Conservation (phyloP, 2,329 filamentous ascomycete species). For the Fusarium mexicanum region DNA sequence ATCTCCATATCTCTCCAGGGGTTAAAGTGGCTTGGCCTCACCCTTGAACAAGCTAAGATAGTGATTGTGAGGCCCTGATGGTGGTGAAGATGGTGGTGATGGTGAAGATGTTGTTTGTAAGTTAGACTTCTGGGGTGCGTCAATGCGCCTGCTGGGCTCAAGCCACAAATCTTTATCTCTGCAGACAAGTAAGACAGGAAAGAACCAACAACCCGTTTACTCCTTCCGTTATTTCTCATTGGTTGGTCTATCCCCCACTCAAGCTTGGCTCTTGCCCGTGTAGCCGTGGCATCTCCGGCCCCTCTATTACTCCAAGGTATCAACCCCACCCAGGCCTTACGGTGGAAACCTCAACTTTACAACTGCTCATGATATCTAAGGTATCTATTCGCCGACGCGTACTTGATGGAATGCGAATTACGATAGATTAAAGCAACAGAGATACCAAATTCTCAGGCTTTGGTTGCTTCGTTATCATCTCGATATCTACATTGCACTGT, state of each 20-base stretch:
- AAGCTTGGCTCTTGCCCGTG: constrained; percentile 6
- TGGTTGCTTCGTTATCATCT: neutral
- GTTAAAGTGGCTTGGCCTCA: neutral
- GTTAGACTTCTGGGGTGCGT: constrained; percentile 20
- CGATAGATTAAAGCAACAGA: neutral
- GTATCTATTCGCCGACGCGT: neutral
- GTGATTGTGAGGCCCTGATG: neutral
- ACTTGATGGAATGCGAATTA: neutral
- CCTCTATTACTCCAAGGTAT: neutral
- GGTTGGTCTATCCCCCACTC: neutral
- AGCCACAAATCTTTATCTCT: constrained; percentile 29
- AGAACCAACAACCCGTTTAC: neutral
- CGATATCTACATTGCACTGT: neutral
- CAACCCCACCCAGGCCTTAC: constrained; percentile 3
- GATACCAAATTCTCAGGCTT: neutral
- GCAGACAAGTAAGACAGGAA: neutral
- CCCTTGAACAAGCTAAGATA: neutral
- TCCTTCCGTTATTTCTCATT: neutral
- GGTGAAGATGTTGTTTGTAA: neutral
- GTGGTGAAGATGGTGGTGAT: neutral
- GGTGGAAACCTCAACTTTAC: constrained; percentile 1
- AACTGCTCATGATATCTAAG: neutral
- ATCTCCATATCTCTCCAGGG: neutral
- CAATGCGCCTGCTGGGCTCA: neutral
- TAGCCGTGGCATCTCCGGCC: constrained; percentile 7